Evolutionary conservation across 2,329 filamentous ascomycete genomes (phyloP).

Genomic region (Fusarium sp.): DNA sequence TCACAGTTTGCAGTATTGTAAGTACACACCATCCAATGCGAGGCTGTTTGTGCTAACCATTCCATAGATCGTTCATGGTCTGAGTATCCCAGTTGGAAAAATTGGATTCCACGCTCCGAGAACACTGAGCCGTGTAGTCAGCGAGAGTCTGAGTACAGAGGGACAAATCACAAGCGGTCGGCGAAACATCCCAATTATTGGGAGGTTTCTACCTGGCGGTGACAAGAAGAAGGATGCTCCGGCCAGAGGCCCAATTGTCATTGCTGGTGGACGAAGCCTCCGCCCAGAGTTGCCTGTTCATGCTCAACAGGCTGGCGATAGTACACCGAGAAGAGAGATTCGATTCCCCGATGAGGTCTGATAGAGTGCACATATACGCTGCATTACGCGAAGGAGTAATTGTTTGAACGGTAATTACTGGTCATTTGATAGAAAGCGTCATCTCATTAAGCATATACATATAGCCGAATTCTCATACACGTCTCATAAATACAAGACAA

Average conservation of each 20-base stretch:
- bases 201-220: conserved; percentile 19
- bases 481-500: background rate
- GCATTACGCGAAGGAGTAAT: too few relatives aligned
- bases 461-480: background rate
- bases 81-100: conserved; percentile 83
- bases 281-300: background rate
- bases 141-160: conserved; percentile 41
- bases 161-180: conserved; percentile 13
- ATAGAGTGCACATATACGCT: background rate
- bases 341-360: conserved; percentile 41
- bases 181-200: conserved; percentile 39
- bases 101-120: conserved; percentile 73
- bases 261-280: conserved; percentile 30
- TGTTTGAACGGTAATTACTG: background rate
- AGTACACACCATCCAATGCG: conserved; percentile 51
- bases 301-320: background rate
- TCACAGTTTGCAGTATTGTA: conserved; percentile 85
- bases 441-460: conserved; percentile 28
- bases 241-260: conserved; percentile 20
- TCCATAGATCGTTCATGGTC: conserved; percentile 75
- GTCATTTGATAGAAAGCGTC: background rate
- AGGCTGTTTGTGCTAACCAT: background rate
- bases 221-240: background rate
- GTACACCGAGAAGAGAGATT: conserved; percentile 36
- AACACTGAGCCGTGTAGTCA: conserved; percentile 62